phyloP scores from a whole-genome alignment of 768 basidiomycete genomes.

The Collybia sp. region DNA sequence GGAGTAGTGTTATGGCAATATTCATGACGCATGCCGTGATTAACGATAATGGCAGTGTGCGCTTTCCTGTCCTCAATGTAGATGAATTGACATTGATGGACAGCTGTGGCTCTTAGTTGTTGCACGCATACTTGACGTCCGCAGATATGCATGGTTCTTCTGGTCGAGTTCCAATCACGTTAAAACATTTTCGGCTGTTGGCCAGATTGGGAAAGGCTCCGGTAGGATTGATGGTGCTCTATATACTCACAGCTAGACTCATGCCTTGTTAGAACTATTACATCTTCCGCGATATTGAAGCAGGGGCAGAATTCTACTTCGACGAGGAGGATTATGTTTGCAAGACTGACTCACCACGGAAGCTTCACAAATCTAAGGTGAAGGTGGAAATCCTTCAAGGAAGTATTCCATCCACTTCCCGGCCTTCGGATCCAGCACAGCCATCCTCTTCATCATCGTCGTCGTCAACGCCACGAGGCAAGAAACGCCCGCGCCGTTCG shows the following conservation, averaged over 20 bases:
- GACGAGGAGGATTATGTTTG: constrained; percentile 66
- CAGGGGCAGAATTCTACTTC: constrained; percentile 63
- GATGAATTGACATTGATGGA: neutral
- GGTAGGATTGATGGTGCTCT: constrained; percentile 32
- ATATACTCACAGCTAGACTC: neutral
- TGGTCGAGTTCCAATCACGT: constrained; percentile 59
- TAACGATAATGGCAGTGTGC: constrained; percentile 51
- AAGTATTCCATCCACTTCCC: neutral
- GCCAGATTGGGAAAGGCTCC: constrained; percentile 60
- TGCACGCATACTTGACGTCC: constrained; percentile 38
- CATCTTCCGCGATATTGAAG: constrained; percentile 58
- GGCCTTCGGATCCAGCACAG: neutral
- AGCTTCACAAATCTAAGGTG: constrained; percentile 16
- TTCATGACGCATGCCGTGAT: constrained; percentile 73
- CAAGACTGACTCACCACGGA: constrained; percentile 19
- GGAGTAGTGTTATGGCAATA: constrained; percentile 53
- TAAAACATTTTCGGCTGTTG: constrained; percentile 74
- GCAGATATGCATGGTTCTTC: constrained; percentile 19
- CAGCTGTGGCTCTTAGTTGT: constrained; percentile 28
- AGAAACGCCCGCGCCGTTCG: constrained; percentile 58
- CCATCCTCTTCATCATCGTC: constrained; percentile 14
- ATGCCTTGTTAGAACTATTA: constrained; percentile 36
- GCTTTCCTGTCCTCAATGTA: constrained; percentile 8
- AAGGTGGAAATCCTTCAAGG: constrained; percentile 36
- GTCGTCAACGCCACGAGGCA: constrained; percentile 19